Evolutionary conservation across 2,329 filamentous ascomycete species (phyloP), one percentile per base, ranked within the genome.

Genomic region (Scedosporium boydii): DNA sequence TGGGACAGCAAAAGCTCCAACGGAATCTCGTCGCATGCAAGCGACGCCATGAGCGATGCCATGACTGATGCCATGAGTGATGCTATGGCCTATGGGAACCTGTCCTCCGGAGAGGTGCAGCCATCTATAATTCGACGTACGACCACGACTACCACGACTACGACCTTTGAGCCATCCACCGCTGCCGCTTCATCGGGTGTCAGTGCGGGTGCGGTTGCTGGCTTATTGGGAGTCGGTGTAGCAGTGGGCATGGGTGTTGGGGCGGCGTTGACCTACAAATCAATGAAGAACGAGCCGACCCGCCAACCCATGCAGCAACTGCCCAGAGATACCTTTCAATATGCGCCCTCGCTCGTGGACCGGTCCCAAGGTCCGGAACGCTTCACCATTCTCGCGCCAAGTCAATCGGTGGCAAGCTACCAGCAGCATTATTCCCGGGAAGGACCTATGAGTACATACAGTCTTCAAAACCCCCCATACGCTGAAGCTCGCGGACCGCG

Each of bases 211-310:
- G 59, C 62, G 26, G 55, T 65, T 10, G 57, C 64, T n/a, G 65
- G 65, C 5, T 51, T 66, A 16, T 23, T 66, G 2, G 64, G 64
- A 7, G 63, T 62, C 38, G 51, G 51, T 23, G 64, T 64, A n/a
- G 64, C 63, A 14, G 60, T 58, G 14, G 60, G 60, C 26, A 62
- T 62, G 60, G 60, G 48, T 4, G 53, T 62, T 2, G 65, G 65
- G 7, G 65, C 64, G 18, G 65, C 64, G 10, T 44, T 65, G 16
- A 61, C 65, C 23, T 65, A 64, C 44, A 59, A 44, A 10, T 57
- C 63, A 42, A 56, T 64, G 41, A 64, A 64, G 42, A 63, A 60
- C 59, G 62, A 41, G 42, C 59, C 14, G 14, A 12, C 16, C 10
- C 55, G 48, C 55, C 14, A 42, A 21, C 14, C 41, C 14, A 27